Evolutionary conservation across 805 yeast species (phyloP), one percentile per base, ranked within the genome.

Genomic region (Dipodascus albidus): DNA sequence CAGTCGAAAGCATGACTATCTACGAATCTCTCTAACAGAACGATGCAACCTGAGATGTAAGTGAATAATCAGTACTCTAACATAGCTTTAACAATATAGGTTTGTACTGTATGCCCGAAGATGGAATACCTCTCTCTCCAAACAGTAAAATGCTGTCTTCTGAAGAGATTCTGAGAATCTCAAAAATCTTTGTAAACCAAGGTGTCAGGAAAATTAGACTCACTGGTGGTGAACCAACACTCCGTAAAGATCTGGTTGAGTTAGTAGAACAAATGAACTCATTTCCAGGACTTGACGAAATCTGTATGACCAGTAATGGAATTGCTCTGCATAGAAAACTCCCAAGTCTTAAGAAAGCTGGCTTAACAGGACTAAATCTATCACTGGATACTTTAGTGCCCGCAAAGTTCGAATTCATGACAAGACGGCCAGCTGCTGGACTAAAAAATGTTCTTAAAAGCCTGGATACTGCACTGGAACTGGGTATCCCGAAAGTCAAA

Each of bases 141-240:
- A 60, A 65, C 2, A 70, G 68, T 2, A 58, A 71, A 9, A 62
- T 76, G 17, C 59, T 78, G 47, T 66, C 75, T 4, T 68, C 74
- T 0, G 69, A 67, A 35, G 81, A 78, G 58, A 76, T 78, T 47
- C 58, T 74, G 8, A 57, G 65, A 33, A 56, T 78, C 3, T 77
- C 80, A 1, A 42, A 58, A 41, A 57, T 75, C 2, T 78, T 78
- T 64, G 79, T 74, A 3, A 49, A 58, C 1, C 72, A 73, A 52
- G 82, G 82, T 1, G 80, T 78, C n/a, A 62, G 66, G 15, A 78
- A 78, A 59, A 73, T 78, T 20, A 60, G 82, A 50, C 64, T 78
- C 15, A 78, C 82, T 0, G 82, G 82, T 8, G 82, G 82, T 15
- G 82, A 78, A 60, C 82, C 82, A 0, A 75, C 80, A 0, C 78